Evolutionary conservation across 2,329 filamentous ascomycete species (phyloP).

Genomic region (Penicillium sp.): DNA sequence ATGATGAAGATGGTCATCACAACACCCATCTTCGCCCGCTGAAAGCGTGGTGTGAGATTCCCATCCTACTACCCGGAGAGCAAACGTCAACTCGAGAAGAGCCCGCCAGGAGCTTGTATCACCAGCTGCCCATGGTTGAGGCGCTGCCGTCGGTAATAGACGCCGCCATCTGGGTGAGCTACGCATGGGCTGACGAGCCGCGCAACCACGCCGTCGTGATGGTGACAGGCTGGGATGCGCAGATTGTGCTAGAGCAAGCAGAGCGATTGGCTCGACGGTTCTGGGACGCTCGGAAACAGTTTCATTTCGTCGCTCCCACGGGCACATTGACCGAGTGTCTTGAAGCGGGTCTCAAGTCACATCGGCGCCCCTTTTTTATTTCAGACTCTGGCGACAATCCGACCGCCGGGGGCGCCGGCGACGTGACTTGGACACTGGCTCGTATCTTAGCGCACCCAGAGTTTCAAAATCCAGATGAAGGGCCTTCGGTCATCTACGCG

Average conservation of each 20-base stretch:
- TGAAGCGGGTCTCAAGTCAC: slow-evolving; percentile 39
- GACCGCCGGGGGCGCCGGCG: slow-evolving; percentile 50
- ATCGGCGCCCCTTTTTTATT: slow-evolving; percentile 46
- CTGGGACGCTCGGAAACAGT: slow-evolving; percentile 44
- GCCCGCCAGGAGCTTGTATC: slow-evolving; percentile 49
- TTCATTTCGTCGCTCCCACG: slow-evolving; percentile 50
- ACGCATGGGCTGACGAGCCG: slow-evolving; percentile 52
- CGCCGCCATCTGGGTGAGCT: slow-evolving; percentile 52
- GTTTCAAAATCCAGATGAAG: slow-evolving; percentile 32
- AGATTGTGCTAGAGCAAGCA: slow-evolving; percentile 36
- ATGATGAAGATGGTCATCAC: not conserved
- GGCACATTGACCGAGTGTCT: slow-evolving; percentile 46
- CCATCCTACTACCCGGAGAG: slow-evolving; percentile 49
- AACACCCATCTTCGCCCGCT: slow-evolving; percentile 31
- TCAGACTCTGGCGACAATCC: slow-evolving; percentile 54
- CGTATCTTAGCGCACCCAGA: slow-evolving; percentile 43
- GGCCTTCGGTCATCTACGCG: slow-evolving; percentile 47
- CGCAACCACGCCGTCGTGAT: slow-evolving; percentile 48
- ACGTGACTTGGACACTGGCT: slow-evolving; percentile 49
- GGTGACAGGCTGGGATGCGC: slow-evolving; percentile 47
- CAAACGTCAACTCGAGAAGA: slow-evolving; percentile 52
- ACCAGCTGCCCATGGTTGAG: slow-evolving; percentile 43
- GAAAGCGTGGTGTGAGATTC: slow-evolving; percentile 50
- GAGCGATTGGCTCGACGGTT: slow-evolving; percentile 44
- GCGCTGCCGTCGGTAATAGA: slow-evolving; percentile 41